A percentile compares a stretch with the other conserved stretches of the same genome.
Conservation (phyloP, 306 rosid species). For the Spatholobus suberectus region DNA sequence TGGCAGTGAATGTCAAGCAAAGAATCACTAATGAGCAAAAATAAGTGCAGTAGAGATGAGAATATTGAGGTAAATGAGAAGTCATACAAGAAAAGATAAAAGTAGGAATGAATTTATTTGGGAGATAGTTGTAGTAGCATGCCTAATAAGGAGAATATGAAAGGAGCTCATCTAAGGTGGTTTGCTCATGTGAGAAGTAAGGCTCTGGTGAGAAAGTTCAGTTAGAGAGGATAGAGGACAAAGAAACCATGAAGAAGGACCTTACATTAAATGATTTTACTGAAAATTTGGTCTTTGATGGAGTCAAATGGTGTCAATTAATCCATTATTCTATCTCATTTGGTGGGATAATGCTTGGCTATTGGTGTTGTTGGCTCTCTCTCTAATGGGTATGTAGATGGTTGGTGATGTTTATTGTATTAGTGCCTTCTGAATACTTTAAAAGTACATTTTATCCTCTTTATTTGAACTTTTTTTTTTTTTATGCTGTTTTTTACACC, state of each 20-base stretch:
- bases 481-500: not conserved
- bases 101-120: not conserved
- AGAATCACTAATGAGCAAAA: not conserved
- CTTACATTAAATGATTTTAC: slow-evolving; percentile 25
- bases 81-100: not conserved
- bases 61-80: slow-evolving; percentile 13
- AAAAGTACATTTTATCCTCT: not conserved
- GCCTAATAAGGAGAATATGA: not conserved
- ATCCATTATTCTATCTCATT: not conserved
- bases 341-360: not conserved
- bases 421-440: slow-evolving; percentile 15
- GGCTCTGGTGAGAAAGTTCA: not conserved
- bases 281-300: not conserved
- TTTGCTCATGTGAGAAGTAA: not conserved
- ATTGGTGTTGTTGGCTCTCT: not conserved
- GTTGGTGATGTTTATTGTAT: slow-evolving; percentile 15
- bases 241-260: not conserved
- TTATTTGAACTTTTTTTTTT: not conserved
- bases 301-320: not conserved
- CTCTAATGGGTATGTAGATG: not conserved
- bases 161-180: not conserved
- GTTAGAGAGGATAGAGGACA: not conserved
- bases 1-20: not conserved
- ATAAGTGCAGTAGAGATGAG: not conserved
- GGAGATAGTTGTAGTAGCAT: not conserved